These are phyloP conservation scores for Chlamydomonas sp. DNA, from an alignment of 139 green algal genomes.

Conservation along the genomic window DNA sequence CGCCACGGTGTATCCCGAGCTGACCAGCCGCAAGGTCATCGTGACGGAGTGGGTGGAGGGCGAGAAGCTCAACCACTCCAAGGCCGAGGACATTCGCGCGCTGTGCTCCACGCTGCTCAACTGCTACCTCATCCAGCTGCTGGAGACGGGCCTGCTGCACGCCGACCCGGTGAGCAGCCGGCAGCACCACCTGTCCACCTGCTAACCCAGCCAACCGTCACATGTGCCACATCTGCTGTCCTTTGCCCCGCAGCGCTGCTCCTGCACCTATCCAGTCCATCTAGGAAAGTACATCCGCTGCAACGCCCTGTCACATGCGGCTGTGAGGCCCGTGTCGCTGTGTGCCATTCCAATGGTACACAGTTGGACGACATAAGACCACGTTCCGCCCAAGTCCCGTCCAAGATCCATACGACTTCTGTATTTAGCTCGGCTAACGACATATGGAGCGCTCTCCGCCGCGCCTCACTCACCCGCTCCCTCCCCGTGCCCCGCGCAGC, in stretches of 20 bases:
- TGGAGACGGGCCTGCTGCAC: conserved; percentile 80
- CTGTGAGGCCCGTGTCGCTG: too few species aligned
- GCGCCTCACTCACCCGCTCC: not conserved
- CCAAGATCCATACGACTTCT: not conserved
- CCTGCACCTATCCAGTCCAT: not conserved
- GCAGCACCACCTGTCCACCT: conserved; percentile 49
- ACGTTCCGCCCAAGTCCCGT: not conserved
- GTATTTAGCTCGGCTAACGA: conserved; percentile 15
- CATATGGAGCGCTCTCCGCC: too few species aligned
- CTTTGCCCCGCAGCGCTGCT: not conserved
- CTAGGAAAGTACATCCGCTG: too few species aligned
- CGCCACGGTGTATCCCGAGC: conserved; percentile 74
- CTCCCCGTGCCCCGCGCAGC: conserved; percentile 3
- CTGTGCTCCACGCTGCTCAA: conserved; percentile 70
- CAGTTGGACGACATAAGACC: too few species aligned
- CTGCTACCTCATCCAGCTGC: conserved; percentile 80
- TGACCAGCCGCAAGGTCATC: conserved; percentile 88
- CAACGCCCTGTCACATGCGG: too few species aligned
- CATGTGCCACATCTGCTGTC: conserved; percentile 5
- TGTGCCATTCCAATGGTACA: too few species aligned
- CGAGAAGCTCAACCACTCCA: conserved; percentile 63
- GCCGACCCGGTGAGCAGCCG: conserved; percentile 58
- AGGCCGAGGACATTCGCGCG: conserved; percentile 52
- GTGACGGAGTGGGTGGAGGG: conserved; percentile 80
- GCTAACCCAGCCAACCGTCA: too few species aligned